Conservation (phyloP, 768 basidiomycete genomes). For the Tricholoma sp. region DNA sequence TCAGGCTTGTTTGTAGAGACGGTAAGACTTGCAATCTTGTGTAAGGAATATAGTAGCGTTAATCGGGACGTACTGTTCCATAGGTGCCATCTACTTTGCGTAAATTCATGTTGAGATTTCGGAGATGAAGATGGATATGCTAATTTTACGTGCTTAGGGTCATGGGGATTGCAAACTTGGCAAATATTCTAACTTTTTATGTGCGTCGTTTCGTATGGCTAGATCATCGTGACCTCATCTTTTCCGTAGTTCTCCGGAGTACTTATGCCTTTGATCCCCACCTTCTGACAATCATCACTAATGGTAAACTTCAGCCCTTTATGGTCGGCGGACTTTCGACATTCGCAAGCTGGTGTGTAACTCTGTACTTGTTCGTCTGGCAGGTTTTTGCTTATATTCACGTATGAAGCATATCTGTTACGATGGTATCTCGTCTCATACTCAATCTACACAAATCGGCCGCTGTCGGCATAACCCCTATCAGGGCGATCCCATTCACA, state of each 20-base stretch:
- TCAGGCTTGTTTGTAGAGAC: conserved; percentile 42
- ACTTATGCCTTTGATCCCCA: conserved; percentile 4
- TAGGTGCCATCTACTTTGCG: conserved; percentile 55
- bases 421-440: conserved; percentile 52
- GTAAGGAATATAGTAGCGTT: background rate
- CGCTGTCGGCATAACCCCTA: conserved; percentile 27
- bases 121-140: background rate
- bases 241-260: conserved; percentile 22
- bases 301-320: conserved; percentile 28
- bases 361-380: background rate
- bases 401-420: conserved; percentile 39
- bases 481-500: conserved; percentile 6
- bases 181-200: conserved; percentile 39
- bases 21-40: conserved; percentile 28
- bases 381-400: background rate
- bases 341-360: conserved; percentile 43
- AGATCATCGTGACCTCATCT: background rate
- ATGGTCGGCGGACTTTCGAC: conserved; percentile 44
- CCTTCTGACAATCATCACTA: background rate
- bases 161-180: conserved; percentile 46
- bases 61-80: background rate
- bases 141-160: conserved; percentile 25
- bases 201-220: conserved; percentile 13
- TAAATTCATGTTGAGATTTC: conserved; percentile 20
- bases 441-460: conserved; percentile 47